Evolutionary conservation across 2,329 filamentous ascomycete species (phyloP), one percentile per base, ranked within the genome.

Genomic region (Scytalidium sp.): DNA sequence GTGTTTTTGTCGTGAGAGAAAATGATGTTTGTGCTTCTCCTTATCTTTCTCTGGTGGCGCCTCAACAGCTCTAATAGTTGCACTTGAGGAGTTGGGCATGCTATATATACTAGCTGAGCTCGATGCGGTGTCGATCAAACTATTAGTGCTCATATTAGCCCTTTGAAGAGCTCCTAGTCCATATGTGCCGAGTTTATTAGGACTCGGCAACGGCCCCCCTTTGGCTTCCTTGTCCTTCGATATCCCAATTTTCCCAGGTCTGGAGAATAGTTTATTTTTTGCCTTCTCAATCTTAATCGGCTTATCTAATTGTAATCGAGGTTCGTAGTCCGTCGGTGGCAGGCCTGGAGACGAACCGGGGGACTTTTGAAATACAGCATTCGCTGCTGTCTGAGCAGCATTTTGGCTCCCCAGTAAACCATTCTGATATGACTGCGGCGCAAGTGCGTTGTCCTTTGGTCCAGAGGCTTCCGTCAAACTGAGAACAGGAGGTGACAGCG

Each of bases 181-280:
- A 47, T 75, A 67, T 7, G 84, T 84, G 13, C 80, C 80, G 54
- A 87, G 81, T 69, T 87, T 88, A 56, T 83, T 82, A 2, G 88
- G 88, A 54, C 87, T 91, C 1, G 87, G 86, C 20, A 89, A 66
- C 2, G 84, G 79, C 56, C 86, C 85, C 17, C 85, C 76, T 60
- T 83, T 85, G 6, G 75, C 57, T 9, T 90, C 85, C 57, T 73
- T 77, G 29, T 82, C 79, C 64, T 87, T 90, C 17, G 72, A 73
- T 50, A 84, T 82, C 45, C 81, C 79, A 49, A 90, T 88, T 69
- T 86, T 90, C 62, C 87, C 86, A 1, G 87, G 87, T 45, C 88
- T 80, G 6, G 85, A 89, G 64, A 92, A 92, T 22, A 93, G 75
- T 72, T 93, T 93, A 65, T 89, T 87, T 69, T 90, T 91, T 53